Evolutionary conservation across 805 yeast genomes (phyloP).

Genomic region (Yamadazyma philogaea): DNA sequence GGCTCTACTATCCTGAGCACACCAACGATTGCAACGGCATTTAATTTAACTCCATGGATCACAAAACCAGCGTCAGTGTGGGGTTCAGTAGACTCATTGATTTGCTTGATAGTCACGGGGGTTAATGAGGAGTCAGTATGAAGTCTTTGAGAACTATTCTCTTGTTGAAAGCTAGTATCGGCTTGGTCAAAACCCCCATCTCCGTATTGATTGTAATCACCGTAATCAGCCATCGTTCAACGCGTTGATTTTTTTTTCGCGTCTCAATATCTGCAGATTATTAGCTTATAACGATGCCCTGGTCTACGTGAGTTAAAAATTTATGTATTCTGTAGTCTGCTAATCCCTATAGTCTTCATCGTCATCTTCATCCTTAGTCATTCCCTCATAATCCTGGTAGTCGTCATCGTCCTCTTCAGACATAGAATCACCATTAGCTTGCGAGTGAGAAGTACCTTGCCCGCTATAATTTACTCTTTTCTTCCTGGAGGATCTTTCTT

Average conservation of each 20-base stretch:
- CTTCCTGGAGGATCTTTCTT: conserved; percentile 18
- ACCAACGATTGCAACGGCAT: conserved; percentile 64
- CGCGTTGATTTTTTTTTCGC: conserved; percentile 7
- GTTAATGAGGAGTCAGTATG: conserved; percentile 29
- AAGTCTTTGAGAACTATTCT: conserved; percentile 23
- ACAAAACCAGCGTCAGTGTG: conserved; percentile 68
- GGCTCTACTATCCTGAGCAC: conserved; percentile 58
- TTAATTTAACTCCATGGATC: conserved; percentile 57
- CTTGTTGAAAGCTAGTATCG: conserved; percentile 20
- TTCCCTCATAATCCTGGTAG: conserved; percentile 3
- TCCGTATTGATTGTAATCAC: conserved; percentile 13
- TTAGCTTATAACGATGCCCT: no score
- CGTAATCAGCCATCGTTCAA: conserved; percentile 16
- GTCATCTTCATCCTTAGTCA: conserved; percentile 10
- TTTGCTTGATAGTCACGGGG: conserved; percentile 75
- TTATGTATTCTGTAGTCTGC: no score
- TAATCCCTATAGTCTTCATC: conserved; percentile 17
- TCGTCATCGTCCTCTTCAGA: conserved; percentile 10
- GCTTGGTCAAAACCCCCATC: conserved; percentile 22
- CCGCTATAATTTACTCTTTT: conserved; percentile 20
- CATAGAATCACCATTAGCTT: neutral
- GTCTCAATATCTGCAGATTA: neutral
- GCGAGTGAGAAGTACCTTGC: conserved; percentile 16
- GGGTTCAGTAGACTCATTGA: conserved; percentile 57
- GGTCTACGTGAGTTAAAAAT: no score